Evolutionary conservation across 345 rosid species (phyloP), one percentile per base, ranked within the genome.

Genomic region (Eucalyptus sp.): DNA sequence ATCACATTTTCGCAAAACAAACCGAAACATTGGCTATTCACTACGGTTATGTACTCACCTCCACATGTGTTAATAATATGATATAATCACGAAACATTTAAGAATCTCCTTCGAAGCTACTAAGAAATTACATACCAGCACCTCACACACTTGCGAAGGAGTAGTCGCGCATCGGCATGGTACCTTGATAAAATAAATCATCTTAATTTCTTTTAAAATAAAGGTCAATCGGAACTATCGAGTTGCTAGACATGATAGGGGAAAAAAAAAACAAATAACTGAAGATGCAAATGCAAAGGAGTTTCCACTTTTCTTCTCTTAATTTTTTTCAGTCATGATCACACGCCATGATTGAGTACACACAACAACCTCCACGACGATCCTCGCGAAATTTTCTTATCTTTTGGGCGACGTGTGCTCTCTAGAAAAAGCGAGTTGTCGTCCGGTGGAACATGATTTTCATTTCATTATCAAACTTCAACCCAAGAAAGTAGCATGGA

Each of bases 1-100:
- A 52, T 52, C 24, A 18, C 24, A 52, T 18, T 2, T 22, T 24
- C 1, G 0, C 1, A 0, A 56, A 56, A 56, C 1, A 56, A 56
- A 56, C 6, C 0, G 1, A 4, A 64, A n/a, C 6, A 64, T 64
- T 29, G 33, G 18, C 2, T 60, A 25, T 10, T 60, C 2, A 0
- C 17, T 13, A n/a, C 1, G 2, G 18, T 3, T 3, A 68, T 31
- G 22, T 68, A 68, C 12, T 15, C 24, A 31, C 6, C 24, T 68
- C 43, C 24, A 31, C 80, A 68, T 1, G 24, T 16, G 11, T 31
- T 20, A 10, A 18, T 66, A 0, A 31, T 31, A 2, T 7, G 9
- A 29, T 64, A 64, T 64, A 64, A 64, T 13, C 14, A n/a, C 1
- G 10, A n/a, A n/a, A 6, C 27, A 37, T 37, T n/a, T 37, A 37